Evolutionary conservation across 495 filamentous ascomycete species (phyloP).

Genomic region (Xylaria acuta): DNA sequence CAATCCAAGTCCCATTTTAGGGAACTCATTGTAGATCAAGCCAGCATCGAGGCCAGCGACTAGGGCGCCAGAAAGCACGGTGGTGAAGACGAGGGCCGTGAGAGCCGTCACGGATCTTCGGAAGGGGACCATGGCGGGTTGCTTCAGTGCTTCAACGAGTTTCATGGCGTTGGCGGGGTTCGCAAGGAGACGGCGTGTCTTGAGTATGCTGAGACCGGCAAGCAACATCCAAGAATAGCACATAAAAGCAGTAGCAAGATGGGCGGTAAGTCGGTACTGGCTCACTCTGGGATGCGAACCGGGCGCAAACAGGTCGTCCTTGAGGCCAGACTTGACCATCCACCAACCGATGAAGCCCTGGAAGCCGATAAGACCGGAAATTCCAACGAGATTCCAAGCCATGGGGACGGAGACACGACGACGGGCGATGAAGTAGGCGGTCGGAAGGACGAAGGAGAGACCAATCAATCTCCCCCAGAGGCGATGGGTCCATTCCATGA

Average conservation of each 20-base stretch:
- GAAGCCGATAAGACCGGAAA: constrained; percentile 88
- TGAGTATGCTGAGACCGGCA: constrained; percentile 85
- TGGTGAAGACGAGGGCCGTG: constrained; percentile 79
- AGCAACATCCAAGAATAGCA: constrained; percentile 95
- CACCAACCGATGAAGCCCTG: constrained; percentile 98
- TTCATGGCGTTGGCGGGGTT: constrained; percentile 63
- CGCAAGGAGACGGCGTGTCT: constrained; percentile 70
- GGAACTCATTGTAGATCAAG: constrained; percentile 98
- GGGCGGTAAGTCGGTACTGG: constrained; percentile 90
- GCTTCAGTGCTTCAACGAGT: constrained; percentile 62
- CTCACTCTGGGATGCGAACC: constrained; percentile 89
- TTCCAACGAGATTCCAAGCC: constrained; percentile 77
- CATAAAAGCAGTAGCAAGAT: constrained; percentile 86
- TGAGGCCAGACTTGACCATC: constrained; percentile 97
- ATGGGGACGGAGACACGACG: constrained; percentile 80
- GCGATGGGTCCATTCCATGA: constrained; percentile 98
- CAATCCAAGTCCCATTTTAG: constrained; percentile 86
- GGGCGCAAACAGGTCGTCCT: constrained; percentile 91
- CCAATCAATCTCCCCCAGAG: constrained; percentile 96
- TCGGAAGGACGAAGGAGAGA: constrained; percentile 84
- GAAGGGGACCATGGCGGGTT: constrained; percentile 72
- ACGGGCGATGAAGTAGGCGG: constrained; percentile 84
- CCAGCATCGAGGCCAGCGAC: constrained; percentile 96
- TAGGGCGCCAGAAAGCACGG: constrained; percentile 89
- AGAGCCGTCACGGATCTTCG: constrained; percentile 75